A percentile compares a stretch with the other conserved stretches of the same genome.
phyloP scores from a whole-genome alignment of 169 alveolate species.

The Besnoitia besnoiti region DNA sequence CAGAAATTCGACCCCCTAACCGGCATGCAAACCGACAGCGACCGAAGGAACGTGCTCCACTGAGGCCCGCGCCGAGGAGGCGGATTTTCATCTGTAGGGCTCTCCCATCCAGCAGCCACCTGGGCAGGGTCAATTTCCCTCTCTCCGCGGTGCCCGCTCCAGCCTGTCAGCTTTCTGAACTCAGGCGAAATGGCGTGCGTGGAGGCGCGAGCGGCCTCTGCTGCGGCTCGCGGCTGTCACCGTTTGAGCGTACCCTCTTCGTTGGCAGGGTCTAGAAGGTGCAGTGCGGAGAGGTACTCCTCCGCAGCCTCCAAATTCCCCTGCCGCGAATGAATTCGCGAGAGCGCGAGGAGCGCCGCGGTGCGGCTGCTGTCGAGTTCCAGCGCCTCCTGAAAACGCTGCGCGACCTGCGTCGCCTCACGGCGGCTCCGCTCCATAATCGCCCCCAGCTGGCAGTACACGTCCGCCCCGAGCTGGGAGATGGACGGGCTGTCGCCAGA shows the following conservation, averaged over 20 bases:
- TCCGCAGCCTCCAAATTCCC: background rate
- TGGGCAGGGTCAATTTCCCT: no score
- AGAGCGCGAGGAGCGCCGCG: background rate
- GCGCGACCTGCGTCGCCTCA: background rate
- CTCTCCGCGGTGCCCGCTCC: no score
- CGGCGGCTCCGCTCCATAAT: background rate
- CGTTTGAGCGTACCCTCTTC: conserved; percentile 16
- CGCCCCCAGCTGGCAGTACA: conserved; percentile 1
- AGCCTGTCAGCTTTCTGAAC: no score
- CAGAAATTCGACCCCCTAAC: no score
- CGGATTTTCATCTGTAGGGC: no score
- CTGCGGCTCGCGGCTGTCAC: no score
- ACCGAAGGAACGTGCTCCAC: no score
- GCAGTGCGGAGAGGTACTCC: background rate
- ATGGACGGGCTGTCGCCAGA: background rate
- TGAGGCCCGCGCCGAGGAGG: no score
- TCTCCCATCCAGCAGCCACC: no score
- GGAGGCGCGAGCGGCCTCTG: no score
- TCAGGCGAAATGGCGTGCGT: no score
- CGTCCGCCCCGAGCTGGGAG: background rate
- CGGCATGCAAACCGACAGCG: no score
- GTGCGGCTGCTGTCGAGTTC: background rate
- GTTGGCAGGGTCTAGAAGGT: background rate
- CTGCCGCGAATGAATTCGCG: background rate
- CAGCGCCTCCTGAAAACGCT: conserved; percentile 1